Percentiles rank a stretch among this genome's conserved stretches.
phyloP scores from a whole-genome alignment of 139 green algal species.

The Auxenochlorella protothecoides region DNA sequence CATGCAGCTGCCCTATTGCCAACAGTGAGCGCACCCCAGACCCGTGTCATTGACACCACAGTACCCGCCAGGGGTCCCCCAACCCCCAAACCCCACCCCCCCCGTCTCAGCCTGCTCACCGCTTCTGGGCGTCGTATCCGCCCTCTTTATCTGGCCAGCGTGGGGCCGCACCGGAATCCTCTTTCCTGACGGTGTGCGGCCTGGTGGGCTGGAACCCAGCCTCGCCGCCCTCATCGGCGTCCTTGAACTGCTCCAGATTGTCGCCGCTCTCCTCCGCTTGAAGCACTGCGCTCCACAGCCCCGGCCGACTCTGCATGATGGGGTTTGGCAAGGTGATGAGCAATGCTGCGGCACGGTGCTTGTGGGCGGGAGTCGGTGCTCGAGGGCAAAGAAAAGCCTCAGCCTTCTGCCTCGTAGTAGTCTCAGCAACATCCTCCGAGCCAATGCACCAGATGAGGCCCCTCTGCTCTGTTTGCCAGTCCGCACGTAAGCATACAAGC shows the following conservation, averaged over 20 bases:
- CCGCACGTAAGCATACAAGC: too few relatives aligned
- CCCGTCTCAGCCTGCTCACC: constrained; percentile 23
- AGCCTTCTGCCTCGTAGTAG: too few relatives aligned
- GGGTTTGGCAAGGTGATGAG: too few relatives aligned
- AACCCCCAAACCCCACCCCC: too few relatives aligned
- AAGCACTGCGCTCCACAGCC: constrained; percentile 67
- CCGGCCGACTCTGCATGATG: constrained; percentile 30
- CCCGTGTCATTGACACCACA: not conserved
- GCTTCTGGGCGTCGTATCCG: constrained; percentile 76
- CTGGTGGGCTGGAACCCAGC: not conserved
- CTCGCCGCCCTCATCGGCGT: constrained; percentile 26
- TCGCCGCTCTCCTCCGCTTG: constrained; percentile 66
- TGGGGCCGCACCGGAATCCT: not conserved
- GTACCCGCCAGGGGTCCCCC: not conserved
- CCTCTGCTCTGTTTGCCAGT: too few relatives aligned
- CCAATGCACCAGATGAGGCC: too few relatives aligned
- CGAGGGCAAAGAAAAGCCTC: too few relatives aligned
- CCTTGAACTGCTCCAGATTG: constrained; percentile 52
- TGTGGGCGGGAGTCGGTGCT: too few relatives aligned
- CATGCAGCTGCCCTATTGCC: too few relatives aligned
- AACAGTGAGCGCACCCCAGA: too few relatives aligned
- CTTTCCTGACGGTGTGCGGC: not conserved
- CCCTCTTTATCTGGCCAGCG: constrained; percentile 31
- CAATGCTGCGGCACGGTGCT: too few relatives aligned
- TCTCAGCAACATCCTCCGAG: too few relatives aligned